Evolutionary conservation across 2,329 filamentous ascomycete species (phyloP).

Genomic region (Proliferodiscus dingleyae): DNA sequence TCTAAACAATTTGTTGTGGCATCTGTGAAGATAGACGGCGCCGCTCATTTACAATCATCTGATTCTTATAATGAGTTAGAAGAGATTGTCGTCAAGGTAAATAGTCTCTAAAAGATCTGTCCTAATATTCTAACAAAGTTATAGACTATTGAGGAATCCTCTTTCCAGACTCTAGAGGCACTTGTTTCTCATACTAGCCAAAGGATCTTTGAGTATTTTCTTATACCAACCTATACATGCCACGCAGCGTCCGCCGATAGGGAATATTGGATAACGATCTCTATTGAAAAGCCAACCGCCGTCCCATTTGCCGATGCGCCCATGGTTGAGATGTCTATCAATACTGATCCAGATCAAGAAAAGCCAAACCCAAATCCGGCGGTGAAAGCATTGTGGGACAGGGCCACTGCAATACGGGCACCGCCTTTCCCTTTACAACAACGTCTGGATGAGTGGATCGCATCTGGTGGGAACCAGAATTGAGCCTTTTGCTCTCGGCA

Average conservation of each 20-base stretch:
- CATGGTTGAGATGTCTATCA: slow-evolving; percentile 51
- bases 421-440: slow-evolving; percentile 24
- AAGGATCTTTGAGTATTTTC: slow-evolving; percentile 42
- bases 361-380: neutral
- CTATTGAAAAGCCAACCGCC: slow-evolving; percentile 68
- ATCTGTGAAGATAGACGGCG: slow-evolving; percentile 55
- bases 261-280: slow-evolving; percentile 44
- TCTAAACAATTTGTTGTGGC: slow-evolving; percentile 63
- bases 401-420: neutral
- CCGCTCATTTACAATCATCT: slow-evolving; percentile 28
- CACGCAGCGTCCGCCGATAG: neutral
- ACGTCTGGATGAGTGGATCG: slow-evolving; percentile 26
- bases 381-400: neutral
- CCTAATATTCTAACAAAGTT: neutral
- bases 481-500: neutral
- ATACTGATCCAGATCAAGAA: neutral
- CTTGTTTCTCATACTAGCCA: slow-evolving; percentile 46
- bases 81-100: slow-evolving; percentile 37
- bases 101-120: neutral
- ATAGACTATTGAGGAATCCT: slow-evolving; percentile 50
- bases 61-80: slow-evolving; percentile 57
- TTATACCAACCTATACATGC: slow-evolving; percentile 14
- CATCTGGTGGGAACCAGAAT: slow-evolving; percentile 3
- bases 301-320: slow-evolving; percentile 69
- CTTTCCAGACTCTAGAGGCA: slow-evolving; percentile 60